Percentiles rank a stretch among this genome's conserved stretches.
Conservation (phyloP, 2,329 filamentous ascomycete species). For the Thielaviopsis musarum region DNA sequence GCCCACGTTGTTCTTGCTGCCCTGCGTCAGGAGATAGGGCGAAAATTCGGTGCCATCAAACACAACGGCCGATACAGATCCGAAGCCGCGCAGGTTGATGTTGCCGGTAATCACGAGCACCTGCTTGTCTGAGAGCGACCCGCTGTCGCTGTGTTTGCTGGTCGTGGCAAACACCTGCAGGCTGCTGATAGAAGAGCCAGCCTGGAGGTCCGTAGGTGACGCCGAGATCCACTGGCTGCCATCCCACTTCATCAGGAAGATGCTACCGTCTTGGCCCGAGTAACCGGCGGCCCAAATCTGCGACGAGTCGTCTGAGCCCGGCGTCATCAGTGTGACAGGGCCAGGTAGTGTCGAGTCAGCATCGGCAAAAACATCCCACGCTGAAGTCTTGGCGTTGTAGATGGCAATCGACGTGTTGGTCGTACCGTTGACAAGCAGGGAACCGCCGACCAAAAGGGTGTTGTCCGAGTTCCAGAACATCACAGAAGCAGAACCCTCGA, state of each 20-base stretch:
- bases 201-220: conserved; percentile 45
- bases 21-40: conserved; percentile 68
- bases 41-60: conserved; percentile 68
- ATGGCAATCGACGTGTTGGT: conserved; percentile 46
- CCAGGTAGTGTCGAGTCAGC: conserved; percentile 52
- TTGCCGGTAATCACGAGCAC: conserved; percentile 72
- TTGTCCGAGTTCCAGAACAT: conserved; percentile 63
- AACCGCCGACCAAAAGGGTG: conserved; percentile 60
- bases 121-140: conserved; percentile 49
- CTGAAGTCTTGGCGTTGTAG: conserved; percentile 51
- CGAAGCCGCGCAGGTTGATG: conserved; percentile 58
- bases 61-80: conserved; percentile 68
- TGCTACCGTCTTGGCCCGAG: conserved; percentile 41
- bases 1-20: conserved; percentile 45
- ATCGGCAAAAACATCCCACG: conserved; percentile 48
- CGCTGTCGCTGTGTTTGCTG: conserved; percentile 45
- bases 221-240: conserved; percentile 45
- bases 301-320: conserved; percentile 53
- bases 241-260: conserved; percentile 72
- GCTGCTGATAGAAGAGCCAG: conserved; percentile 53
- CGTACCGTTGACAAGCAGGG: conserved; percentile 51
- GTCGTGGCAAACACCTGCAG: conserved; percentile 67
- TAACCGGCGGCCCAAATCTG: conserved; percentile 73
- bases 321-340: conserved; percentile 57
- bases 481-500: conserved; percentile 52